Percentiles rank a stretch among this genome's conserved stretches.
Conservation (phyloP, 371 early-diverging fungal genomes). For the Mortierella sp. region DNA sequence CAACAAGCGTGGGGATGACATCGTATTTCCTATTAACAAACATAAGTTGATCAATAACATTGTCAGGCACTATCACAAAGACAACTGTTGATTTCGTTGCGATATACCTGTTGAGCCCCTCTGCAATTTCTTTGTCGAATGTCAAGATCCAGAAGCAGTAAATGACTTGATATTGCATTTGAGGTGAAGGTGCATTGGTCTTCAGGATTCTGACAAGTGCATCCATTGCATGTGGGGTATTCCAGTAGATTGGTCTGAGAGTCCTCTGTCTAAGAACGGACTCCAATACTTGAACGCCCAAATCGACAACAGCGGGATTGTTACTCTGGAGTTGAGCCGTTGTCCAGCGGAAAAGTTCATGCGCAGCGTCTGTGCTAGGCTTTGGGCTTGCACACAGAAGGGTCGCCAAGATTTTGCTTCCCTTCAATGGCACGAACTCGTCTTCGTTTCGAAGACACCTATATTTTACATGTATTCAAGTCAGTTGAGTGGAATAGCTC, state of each 20-base stretch:
- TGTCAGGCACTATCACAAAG: background rate
- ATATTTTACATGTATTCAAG: background rate
- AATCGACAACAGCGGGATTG: conserved; percentile 82
- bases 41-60: background rate
- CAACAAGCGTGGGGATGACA: conserved; percentile 83
- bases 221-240: conserved; percentile 70
- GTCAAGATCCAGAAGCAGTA: conserved; percentile 94
- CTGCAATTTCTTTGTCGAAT: conserved; percentile 82
- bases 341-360: conserved; percentile 78
- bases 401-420: conserved; percentile 85
- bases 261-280: conserved; percentile 75
- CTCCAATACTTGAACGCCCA: conserved; percentile 89
- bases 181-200: conserved; percentile 76
- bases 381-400: conserved; percentile 59
- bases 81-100: background rate
- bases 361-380: conserved; percentile 36
- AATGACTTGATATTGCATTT: conserved; percentile 95
- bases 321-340: conserved; percentile 75
- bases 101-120: conserved; percentile 79
- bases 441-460: conserved; percentile 88
- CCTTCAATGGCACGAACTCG: conserved; percentile 88
- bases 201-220: conserved; percentile 79
- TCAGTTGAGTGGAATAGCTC: background rate
- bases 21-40: conserved; percentile 73
- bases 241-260: conserved; percentile 76